phyloP scores from a whole-genome alignment of 768 basidiomycete species.

The Mycena galopus region DNA sequence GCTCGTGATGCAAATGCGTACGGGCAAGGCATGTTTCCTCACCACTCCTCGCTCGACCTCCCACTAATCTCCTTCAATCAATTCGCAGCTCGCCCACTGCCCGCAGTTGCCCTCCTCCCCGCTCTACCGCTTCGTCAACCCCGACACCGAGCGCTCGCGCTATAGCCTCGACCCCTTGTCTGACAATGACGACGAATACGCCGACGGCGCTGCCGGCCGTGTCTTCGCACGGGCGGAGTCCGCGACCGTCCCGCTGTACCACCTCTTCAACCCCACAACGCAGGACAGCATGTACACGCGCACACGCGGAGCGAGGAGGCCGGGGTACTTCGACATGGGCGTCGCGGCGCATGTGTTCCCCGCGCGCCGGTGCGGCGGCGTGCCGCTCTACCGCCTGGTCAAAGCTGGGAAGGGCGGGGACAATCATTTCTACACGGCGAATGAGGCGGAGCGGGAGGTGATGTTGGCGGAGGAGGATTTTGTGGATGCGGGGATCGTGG shows the following conservation, averaged over 20 bases:
- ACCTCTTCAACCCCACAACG: conserved; percentile 8
- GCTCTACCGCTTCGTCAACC: conserved; percentile 14
- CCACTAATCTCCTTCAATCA: neutral
- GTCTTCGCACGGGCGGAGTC: neutral
- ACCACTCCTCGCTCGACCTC: too few species aligned
- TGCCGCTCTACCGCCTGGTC: conserved; percentile 22
- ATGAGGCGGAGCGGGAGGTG: neutral
- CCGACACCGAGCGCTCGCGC: conserved; percentile 20
- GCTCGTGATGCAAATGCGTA: too few species aligned
- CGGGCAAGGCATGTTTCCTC: too few species aligned
- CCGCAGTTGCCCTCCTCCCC: neutral
- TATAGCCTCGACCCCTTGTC: neutral
- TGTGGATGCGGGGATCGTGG: neutral
- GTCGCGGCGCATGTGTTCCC: conserved; percentile 18
- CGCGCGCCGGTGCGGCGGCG: conserved; percentile 16
- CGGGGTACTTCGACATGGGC: neutral
- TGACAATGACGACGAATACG: conserved; percentile 15
- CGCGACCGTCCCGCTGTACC: conserved; percentile 25
- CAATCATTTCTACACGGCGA: conserved; percentile 19
- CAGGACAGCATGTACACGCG: conserved; percentile 18
- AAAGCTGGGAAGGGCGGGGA: neutral
- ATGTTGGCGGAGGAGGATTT: neutral
- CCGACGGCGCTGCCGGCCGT: conserved; percentile 18
- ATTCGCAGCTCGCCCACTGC: neutral
- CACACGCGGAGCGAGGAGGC: too few species aligned